Conservation (phyloP, 306 rosid species). For the Phaseolus lunatus region DNA sequence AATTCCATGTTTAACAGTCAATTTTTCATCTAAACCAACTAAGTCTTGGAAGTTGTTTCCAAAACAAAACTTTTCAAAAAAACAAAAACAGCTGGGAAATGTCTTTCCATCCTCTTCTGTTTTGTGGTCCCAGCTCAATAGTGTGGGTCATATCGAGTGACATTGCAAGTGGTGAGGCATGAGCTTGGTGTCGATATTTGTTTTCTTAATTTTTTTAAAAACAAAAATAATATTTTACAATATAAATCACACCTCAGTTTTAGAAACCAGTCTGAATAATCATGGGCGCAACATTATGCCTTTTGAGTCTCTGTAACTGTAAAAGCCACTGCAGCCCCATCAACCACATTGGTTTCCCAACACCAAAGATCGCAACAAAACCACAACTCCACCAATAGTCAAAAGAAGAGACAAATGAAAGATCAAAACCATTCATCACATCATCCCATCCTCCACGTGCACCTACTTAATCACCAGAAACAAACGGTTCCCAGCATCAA, state of each 20-base stretch:
- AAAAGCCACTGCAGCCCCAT: background rate
- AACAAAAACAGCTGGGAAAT: background rate
- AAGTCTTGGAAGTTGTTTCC: background rate
- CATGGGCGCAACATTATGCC: background rate
- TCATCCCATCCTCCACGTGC: conserved; percentile 38
- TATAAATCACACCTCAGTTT: too few relatives aligned
- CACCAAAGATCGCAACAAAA: conserved; percentile 4
- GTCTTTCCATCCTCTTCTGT: background rate
- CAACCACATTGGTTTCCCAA: background rate
- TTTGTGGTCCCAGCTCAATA: background rate
- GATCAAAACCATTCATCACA: conserved; percentile 20
- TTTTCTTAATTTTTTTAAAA: background rate
- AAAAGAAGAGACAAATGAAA: background rate
- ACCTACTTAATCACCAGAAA: conserved; percentile 34
- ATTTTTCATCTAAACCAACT: background rate
- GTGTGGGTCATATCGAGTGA: background rate
- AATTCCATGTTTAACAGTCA: background rate
- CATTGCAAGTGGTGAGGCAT: background rate
- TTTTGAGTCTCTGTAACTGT: background rate
- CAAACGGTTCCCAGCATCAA: background rate
- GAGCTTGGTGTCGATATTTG: background rate
- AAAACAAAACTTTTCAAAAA: background rate
- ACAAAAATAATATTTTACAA: too few relatives aligned
- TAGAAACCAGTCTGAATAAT: too few relatives aligned
- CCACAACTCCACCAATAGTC: background rate